phyloP scores from a whole-genome alignment of 352 stramenopile genomes.

The Globisporangium polare region DNA sequence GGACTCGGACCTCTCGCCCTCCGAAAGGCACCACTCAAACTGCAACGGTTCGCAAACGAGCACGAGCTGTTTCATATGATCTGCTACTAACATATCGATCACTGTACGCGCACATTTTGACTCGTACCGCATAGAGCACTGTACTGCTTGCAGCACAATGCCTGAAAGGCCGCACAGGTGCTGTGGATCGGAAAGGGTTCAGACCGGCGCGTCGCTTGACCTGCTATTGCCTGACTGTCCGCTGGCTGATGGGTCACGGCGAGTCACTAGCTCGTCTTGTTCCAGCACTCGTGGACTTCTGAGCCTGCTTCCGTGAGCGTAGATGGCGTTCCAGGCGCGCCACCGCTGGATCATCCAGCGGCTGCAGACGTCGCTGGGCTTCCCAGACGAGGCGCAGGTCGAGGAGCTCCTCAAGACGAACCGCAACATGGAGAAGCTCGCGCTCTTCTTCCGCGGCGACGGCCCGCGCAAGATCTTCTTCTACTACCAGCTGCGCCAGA shows the following conservation, averaged over 20 bases:
- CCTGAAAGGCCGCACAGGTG: no score
- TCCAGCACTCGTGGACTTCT: not conserved
- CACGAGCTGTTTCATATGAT: no score
- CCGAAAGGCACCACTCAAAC: no score
- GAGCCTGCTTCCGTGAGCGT: not conserved
- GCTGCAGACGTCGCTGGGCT: conserved; percentile 66
- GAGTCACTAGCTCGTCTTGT: not conserved
- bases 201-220: not conserved
- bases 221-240: not conserved
- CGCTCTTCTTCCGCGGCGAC: conserved; percentile 64
- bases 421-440: conserved; percentile 73
- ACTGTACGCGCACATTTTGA: no score
- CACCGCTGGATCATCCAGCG: conserved; percentile 86
- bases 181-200: no score
- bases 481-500: conserved; percentile 54
- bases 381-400: conserved; percentile 68
- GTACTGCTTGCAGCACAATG: no score
- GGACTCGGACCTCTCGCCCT: no score
- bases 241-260: not conserved
- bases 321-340: conserved; percentile 81
- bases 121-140: no score
- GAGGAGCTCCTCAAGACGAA: conserved; percentile 80
- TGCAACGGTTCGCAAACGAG: no score
- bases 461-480: conserved; percentile 76
- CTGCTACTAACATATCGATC: no score